Conservation (phyloP, 208 protist species). For the Trichomonas tenax region DNA sequence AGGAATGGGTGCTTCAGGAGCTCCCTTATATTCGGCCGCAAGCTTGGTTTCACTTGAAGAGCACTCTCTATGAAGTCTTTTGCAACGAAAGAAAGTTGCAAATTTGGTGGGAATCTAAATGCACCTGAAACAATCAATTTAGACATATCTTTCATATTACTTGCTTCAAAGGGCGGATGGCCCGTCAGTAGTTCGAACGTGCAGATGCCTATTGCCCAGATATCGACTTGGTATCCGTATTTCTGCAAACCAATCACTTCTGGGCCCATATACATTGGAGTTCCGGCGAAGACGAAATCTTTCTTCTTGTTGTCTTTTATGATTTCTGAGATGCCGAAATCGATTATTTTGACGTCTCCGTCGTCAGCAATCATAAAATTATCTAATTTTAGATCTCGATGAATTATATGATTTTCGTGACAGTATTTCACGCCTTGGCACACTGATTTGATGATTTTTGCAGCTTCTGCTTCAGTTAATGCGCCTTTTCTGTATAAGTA, state of each 20-base stretch:
- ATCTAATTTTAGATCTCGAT: slow-evolving; percentile 81
- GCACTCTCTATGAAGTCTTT: background rate
- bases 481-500: background rate
- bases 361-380: slow-evolving; percentile 74
- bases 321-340: slow-evolving; percentile 74
- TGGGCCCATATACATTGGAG: slow-evolving; percentile 24
- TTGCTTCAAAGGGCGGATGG: background rate
- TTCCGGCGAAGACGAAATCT: slow-evolving; percentile 44
- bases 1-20: background rate
- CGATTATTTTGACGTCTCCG: slow-evolving; percentile 68
- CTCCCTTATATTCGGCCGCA: background rate
- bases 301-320: slow-evolving; percentile 64
- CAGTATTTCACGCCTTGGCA: background rate
- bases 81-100: background rate
- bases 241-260: background rate
- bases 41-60: background rate
- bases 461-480: background rate
- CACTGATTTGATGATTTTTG: background rate
- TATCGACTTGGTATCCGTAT: slow-evolving; percentile 54
- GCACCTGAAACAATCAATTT: background rate
- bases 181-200: background rate
- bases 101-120: background rate
- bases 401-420: slow-evolving; percentile 61
- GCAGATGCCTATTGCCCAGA: background rate
- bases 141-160: background rate